These are phyloP conservation scores for Cyclocybe aegerita DNA, from an alignment of 768 basidiomycete genomes.

Conservation along the genomic window DNA sequence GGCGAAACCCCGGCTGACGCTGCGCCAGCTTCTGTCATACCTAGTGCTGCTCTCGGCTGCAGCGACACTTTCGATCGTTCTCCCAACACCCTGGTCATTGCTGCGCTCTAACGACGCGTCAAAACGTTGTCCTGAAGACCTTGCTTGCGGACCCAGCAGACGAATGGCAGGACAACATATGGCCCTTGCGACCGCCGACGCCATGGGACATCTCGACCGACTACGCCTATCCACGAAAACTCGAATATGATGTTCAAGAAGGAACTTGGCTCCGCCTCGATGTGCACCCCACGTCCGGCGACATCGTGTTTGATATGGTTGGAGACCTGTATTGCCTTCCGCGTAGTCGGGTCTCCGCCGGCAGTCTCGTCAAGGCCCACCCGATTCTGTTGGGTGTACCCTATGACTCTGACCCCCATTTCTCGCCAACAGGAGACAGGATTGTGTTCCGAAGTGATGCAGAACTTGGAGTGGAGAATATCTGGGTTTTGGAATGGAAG, in stretches of 20 bases:
- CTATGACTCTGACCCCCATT: slow-evolving; percentile 70
- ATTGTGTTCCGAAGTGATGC: slow-evolving; percentile 76
- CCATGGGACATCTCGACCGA: slow-evolving; percentile 80
- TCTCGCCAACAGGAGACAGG: slow-evolving; percentile 64
- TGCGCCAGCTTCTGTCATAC: slow-evolving; percentile 12
- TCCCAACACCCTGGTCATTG: slow-evolving; percentile 34
- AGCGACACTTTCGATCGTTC: slow-evolving; percentile 29
- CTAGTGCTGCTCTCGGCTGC: slow-evolving; percentile 31
- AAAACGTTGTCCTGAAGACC: slow-evolving; percentile 14
- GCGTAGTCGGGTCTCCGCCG: slow-evolving; percentile 26
- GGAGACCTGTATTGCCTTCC: slow-evolving; percentile 76
- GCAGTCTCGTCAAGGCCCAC: slow-evolving; percentile 40
- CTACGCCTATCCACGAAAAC: slow-evolving; percentile 62
- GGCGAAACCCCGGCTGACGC: neutral
- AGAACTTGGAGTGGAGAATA: slow-evolving; percentile 70
- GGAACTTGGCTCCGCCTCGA: slow-evolving; percentile 79
- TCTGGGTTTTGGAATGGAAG: slow-evolving; percentile 68
- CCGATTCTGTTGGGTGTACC: slow-evolving; percentile 67
- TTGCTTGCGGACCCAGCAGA: slow-evolving; percentile 28
- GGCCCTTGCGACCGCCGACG: slow-evolving; percentile 58
- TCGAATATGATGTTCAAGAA: slow-evolving; percentile 68
- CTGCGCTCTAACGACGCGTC: slow-evolving; percentile 16
- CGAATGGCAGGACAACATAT: slow-evolving; percentile 53
- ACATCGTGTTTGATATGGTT: slow-evolving; percentile 73
- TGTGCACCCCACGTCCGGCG: slow-evolving; percentile 67